Evolutionary conservation across 2,329 filamentous ascomycete species (phyloP).

Genomic region (Ilyonectria destructans): DNA sequence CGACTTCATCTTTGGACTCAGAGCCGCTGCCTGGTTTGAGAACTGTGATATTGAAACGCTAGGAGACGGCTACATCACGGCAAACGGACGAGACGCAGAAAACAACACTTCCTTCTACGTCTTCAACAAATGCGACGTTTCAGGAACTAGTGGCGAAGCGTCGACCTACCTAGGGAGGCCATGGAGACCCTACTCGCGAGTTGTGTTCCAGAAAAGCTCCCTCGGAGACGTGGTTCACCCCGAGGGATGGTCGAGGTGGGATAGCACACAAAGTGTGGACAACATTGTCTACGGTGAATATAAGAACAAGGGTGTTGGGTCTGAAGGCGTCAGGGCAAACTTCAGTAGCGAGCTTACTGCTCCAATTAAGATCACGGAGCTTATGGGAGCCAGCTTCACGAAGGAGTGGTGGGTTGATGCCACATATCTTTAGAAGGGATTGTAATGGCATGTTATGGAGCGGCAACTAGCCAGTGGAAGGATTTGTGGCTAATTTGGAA

Average conservation of each 20-base stretch:
- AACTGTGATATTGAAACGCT: background rate
- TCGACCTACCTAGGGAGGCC: slow-evolving; percentile 17
- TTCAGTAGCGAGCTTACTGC: background rate
- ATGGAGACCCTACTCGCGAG: slow-evolving; percentile 9
- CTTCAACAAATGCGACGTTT: slow-evolving; percentile 8
- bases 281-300: slow-evolving; percentile 2
- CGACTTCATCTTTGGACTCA: slow-evolving; percentile 14
- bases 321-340: slow-evolving; percentile 3
- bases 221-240: slow-evolving; percentile 9
- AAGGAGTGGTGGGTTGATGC: slow-evolving; percentile 14
- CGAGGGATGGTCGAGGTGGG: slow-evolving; percentile 8
- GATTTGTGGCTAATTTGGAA: background rate
- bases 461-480: background rate
- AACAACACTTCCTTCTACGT: slow-evolving; percentile 12
- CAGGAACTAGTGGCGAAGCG: background rate
- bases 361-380: background rate
- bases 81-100: slow-evolving; percentile 1
- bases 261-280: background rate
- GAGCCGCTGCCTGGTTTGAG: slow-evolving; percentile 10
- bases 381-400: background rate
- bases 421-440: background rate
- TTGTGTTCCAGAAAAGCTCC: slow-evolving; percentile 4
- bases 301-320: slow-evolving; percentile 1
- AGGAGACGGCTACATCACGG: slow-evolving; percentile 3
- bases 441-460: background rate